phyloP scores from a whole-genome alignment of 2,329 filamentous ascomycete genomes.

The Pseudogymnoascus sp. region DNA sequence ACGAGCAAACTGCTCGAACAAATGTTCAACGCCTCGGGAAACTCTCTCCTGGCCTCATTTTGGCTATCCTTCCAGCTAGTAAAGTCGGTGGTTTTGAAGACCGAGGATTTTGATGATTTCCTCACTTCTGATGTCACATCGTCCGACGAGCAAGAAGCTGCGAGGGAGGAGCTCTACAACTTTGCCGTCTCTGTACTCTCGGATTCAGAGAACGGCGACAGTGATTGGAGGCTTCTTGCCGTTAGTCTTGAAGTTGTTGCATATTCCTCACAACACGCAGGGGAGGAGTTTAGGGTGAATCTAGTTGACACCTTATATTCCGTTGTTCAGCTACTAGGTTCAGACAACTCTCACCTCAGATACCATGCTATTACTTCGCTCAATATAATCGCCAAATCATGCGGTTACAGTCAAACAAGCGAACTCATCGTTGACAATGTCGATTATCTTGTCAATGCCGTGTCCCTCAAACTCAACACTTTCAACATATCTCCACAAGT shows the following conservation, averaged over 20 bases:
- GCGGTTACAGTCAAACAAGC: slow-evolving; percentile 64
- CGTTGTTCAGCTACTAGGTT: slow-evolving; percentile 78
- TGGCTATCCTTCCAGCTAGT: slow-evolving; percentile 73
- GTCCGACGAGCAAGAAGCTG: slow-evolving; percentile 34
- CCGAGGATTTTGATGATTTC: slow-evolving; percentile 55
- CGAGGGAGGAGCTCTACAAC: slow-evolving; percentile 58
- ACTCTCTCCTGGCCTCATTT: slow-evolving; percentile 58
- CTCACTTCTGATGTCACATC: slow-evolving; percentile 45
- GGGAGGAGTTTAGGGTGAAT: slow-evolving; percentile 66
- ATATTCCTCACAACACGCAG: slow-evolving; percentile 60
- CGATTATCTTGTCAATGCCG: slow-evolving; percentile 92
- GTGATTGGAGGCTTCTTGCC: slow-evolving; percentile 66
- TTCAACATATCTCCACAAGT: slow-evolving; percentile 88
- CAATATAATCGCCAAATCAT: slow-evolving; percentile 68
- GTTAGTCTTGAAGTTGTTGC: slow-evolving; percentile 75
- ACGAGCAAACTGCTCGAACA: slow-evolving; percentile 57
- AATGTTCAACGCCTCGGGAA: slow-evolving; percentile 47
- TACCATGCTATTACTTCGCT: slow-evolving; percentile 75
- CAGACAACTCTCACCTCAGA: slow-evolving; percentile 56
- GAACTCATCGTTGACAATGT: slow-evolving; percentile 82
- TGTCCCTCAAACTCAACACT: slow-evolving; percentile 80
- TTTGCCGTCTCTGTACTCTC: slow-evolving; percentile 56
- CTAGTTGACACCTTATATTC: slow-evolving; percentile 89
- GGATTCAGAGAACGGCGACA: slow-evolving; percentile 37
- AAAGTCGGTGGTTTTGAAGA: slow-evolving; percentile 44